Base-by-base conservation (phyloP, 345 rosid genomes). In the Trapa bicornis region DNA sequence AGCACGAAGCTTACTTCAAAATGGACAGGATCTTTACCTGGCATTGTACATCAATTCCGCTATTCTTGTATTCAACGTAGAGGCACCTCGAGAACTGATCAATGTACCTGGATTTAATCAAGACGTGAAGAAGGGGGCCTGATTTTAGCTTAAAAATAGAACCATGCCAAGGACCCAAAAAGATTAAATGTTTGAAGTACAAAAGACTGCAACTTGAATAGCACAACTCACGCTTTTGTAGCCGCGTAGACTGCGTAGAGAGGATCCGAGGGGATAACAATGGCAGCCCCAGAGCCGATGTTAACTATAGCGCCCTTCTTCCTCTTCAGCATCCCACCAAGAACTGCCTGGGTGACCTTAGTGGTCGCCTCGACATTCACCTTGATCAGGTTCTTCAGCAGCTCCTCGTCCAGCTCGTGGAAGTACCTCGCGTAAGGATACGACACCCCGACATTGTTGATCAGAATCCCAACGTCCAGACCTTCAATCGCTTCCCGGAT, bases 401-500 rank as follows among this genome's bases (percentile, higher is more conserved):
- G 66, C 13, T 82, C 88, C 47, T 80, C 88, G 32, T 89, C 99
- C 37, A 94, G 84, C 75, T 94, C 97, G 52, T 94, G 99, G 67
- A 94, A 89, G 73, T 82, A 91, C 82, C 93, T 87, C 1, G 97
- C 97, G 54, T 86, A 94, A 4, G 99, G 97, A 70, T 94, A 94
- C 5, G 99, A 91, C 37, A 89, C 73, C 63, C 99, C 99, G 5
- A 86, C 99, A 71, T 91, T 94, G 52, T 94, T 94, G 64, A 94
- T 81, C 80, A 94, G 70, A 33, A 91, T 65, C 37, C 99, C 99
- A 56, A 94, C 79, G 42, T 94, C 99, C 70, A 91, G 65, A 0
- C 84, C 96, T 16, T 80, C 90, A 62, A 91, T 76, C 1, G 78
- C 66, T 72, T 90, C 96, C 76, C 82, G 79, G 43, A 91, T 88